phyloP scores from a whole-genome alignment of 805 yeast species.

The Candida xiaguanensis region DNA sequence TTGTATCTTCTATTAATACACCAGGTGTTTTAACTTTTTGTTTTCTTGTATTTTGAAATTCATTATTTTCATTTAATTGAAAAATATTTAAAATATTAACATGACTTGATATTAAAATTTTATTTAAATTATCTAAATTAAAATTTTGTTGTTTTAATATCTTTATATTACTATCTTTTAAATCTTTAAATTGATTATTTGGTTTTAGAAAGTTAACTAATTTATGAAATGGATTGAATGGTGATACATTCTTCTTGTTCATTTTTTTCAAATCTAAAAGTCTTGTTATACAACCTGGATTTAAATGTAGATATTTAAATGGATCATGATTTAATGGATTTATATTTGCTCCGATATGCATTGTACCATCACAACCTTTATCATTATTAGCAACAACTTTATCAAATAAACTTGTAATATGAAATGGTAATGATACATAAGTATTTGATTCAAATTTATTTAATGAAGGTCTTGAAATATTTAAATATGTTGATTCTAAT shows the following conservation, averaged over 20 bases:
- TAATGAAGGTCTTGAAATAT: constrained; percentile 37
- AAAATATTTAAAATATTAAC: constrained; percentile 49
- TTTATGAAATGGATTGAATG: constrained; percentile 27
- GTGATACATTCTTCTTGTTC: constrained; percentile 4
- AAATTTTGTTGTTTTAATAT: not conserved
- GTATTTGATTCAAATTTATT: constrained; percentile 42
- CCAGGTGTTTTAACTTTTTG: constrained; percentile 3
- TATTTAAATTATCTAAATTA: constrained; percentile 15
- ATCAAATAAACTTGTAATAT: constrained; percentile 40
- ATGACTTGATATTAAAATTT: constrained; percentile 43
- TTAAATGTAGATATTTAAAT: constrained; percentile 48
- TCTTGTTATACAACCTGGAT: constrained; percentile 48
- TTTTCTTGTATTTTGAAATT: constrained; percentile 20
- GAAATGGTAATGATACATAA: constrained; percentile 50
- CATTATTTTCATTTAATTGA: constrained; percentile 26
- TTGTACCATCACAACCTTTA: constrained; percentile 38
- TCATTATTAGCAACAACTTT: constrained; percentile 33
- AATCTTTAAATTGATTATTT: constrained; percentile 3
- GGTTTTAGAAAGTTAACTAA: constrained; percentile 18
- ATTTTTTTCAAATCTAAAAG: constrained; percentile 13
- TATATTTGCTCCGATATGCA: constrained; percentile 50
- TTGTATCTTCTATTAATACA: constrained; percentile 2
- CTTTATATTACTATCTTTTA: not conserved
- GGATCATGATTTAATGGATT: constrained; percentile 54
- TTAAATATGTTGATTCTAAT: constrained; percentile 25